These are phyloP conservation scores for Lathyrus oleraceus DNA, from an alignment of 306 rosid genomes.

Conservation along the genomic window DNA sequence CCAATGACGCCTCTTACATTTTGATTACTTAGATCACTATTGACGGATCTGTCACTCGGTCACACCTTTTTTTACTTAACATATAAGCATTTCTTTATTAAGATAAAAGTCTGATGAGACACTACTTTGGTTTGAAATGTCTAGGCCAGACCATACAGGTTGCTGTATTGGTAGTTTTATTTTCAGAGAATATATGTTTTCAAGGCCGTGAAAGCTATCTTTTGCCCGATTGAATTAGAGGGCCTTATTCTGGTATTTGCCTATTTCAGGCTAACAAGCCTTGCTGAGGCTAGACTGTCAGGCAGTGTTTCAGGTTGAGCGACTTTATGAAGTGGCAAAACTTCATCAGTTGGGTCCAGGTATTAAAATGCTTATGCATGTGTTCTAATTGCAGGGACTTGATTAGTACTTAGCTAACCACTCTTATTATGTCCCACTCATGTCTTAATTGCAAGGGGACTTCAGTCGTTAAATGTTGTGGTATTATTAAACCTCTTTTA, in stretches of 20 bases:
- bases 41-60: not conserved
- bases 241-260: conserved; percentile 42
- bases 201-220: conserved; percentile 24
- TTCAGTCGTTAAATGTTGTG: not conserved
- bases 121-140: conserved; percentile 9
- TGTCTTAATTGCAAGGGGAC: conserved; percentile 2
- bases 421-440: conserved; percentile 4
- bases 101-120: not conserved
- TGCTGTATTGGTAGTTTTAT: not conserved
- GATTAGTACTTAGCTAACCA: not conserved
- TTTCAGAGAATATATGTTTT: conserved; percentile 7
- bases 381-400: conserved; percentile 8
- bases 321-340: conserved; percentile 37
- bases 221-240: conserved; percentile 20
- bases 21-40: not conserved
- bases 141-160: not conserved
- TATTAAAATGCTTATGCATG: not conserved
- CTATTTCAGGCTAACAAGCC: conserved; percentile 45
- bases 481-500: not conserved
- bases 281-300: conserved; percentile 41
- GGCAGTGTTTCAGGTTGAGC: conserved; percentile 26
- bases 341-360: conserved; percentile 32
- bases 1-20: not conserved
- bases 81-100: conserved; percentile 2
- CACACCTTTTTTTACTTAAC: not conserved